Base-by-base conservation (phyloP, 2,329 filamentous ascomycete genomes). In the Lachnellula hyalina region DNA sequence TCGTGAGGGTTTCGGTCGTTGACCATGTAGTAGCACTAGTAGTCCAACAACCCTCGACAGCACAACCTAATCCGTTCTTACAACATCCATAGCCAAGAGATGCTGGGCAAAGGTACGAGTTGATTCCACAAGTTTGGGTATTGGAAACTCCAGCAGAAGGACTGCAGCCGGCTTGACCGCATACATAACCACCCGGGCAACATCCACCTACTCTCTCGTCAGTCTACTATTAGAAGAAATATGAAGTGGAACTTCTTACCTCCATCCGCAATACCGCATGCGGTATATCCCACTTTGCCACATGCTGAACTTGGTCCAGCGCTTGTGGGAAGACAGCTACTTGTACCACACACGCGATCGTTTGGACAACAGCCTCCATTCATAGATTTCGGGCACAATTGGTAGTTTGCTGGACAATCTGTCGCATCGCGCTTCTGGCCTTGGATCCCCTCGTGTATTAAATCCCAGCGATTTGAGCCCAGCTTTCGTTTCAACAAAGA, bases 71-170 rank as follows among this genome's bases (percentile, higher is more conserved):
- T 4, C 75, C 76, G 47, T 67, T 73, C 2, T 67, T 68, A 62
- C 81, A 84, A 59, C 81, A 84, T 0, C 80, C 81, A 54, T 74
- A 78, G 50, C 75, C 75, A 4, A 78, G 60, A 1, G 76, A 78
- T 5, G 75, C 62, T 1, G 81, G 75, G 54, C 81, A 84, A 3
- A 75, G 68, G 52, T 73, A 77, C 47, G 74, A 77, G 55, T 68
- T 72, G 2, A 69, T 59, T 5, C 73, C 73, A 51, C 81, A 84
- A 15, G 66, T 70, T 53, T 70, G 66, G 7, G 70, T 72, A 32
- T 67, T 68, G 0, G 74, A 64, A 5, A 69, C 65, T 9, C 77
- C 78, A 11, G 72, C 68, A 1, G 78, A 75, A 0, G 76, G 68
- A 2, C 68, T 64, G 58, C 81, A 84, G 3, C 64, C 67, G 19